Base-by-base conservation (phyloP, 2,329 filamentous ascomycete genomes). In the Trichoderma atroviride region DNA sequence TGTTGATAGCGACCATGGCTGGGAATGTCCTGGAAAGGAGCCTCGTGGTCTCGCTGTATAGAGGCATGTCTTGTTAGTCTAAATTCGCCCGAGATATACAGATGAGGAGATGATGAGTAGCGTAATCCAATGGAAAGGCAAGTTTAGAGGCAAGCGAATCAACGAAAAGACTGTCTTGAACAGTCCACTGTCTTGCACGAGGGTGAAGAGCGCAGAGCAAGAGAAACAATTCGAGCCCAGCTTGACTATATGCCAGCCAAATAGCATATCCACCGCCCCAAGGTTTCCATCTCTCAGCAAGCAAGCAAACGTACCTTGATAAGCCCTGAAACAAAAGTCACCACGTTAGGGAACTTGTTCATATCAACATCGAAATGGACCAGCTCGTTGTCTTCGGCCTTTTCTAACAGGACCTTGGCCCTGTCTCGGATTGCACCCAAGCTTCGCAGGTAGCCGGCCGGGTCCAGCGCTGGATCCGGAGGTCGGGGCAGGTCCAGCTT, bases 361-460 rank as follows among this genome's bases (percentile, higher is more conserved):
- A 94, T 89, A 79, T 97, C 94, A 59, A 97, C 93, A 73, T 92
- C 91, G 75, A 97, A 97, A 79, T 97, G 94, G 74, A 87, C 88
- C 71, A 97, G 86, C 74, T 92, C 85, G 76, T 97, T 93, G 73
- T 85, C 86, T 75, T 92, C 85, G 11, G 94, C 93, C 83, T 92
- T 94, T 72, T 92, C 87, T 71, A 92, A 86, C 64, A 97, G 85
- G 73, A 95, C 82, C 75, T 83, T 87, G 77, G 88, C 91, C 72
- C 94, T 84, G 76, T 97, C 93, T 72, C 96, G 87, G 31, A 99
- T 93, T 33, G 96, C 89, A 76, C 93, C 89, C 76, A 98, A 88
- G 81, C 94, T 97, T 78, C 92, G 89, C 76, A 99, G 87, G 81
- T 98, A 98, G 71, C 90, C 94, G 29, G 92, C 93, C 24, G 95